Base-by-base conservation (phyloP, 1,284 basidiomycete species). In the Fomitiporia mediterranea region DNA sequence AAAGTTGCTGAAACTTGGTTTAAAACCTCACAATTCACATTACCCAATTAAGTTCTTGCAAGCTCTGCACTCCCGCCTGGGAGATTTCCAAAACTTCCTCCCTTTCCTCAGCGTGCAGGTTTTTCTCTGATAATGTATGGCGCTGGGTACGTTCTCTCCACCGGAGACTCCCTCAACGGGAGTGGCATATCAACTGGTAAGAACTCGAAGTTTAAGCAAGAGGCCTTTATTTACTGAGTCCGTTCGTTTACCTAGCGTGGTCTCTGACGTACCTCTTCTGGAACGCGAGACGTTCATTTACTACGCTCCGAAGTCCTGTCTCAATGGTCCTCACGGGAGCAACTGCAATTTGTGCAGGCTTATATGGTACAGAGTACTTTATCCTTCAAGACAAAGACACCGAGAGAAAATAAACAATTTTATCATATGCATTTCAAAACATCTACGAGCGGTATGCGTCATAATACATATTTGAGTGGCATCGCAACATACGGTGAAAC, bases 211-310 rank as follows among this genome's bases (percentile, higher is more conserved):
- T 49, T 8, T 47, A 32, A 47, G 40, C 2, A 11, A 46, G 23
- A 54, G 49, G 34, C 30, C 23, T 3, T 51, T 53, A 40, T 9
- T 15, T 40, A 35, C 40, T 42, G 4, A 4, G 21, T 27, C 8
- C n/a, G n/a, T n/a, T n/a, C n/a, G n/a, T n/a, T n/a, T n/a, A n/a
- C 40, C 40, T 47, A 78, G 77, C 76, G 1, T 78, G 76, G 76
- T 73, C 77, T 7, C 63, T 78, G 43, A 75, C 69, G 25, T 79
- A 78, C 57, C 68, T 78, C 35, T 66, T 77, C 27, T 55, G 78
- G 32, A 72, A 78, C 44, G 61, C 69, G 2, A 65, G 71, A 23
- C 67, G 64, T 37, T 70, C 75, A 0, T 37, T 72, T 1, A 68
- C 60, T 2, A 57, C 67, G 0, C 74, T 73, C 0, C 65, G 72